phyloP scores from a whole-genome alignment of 1,284 basidiomycete species.

The Fomitopsis pinicola region DNA sequence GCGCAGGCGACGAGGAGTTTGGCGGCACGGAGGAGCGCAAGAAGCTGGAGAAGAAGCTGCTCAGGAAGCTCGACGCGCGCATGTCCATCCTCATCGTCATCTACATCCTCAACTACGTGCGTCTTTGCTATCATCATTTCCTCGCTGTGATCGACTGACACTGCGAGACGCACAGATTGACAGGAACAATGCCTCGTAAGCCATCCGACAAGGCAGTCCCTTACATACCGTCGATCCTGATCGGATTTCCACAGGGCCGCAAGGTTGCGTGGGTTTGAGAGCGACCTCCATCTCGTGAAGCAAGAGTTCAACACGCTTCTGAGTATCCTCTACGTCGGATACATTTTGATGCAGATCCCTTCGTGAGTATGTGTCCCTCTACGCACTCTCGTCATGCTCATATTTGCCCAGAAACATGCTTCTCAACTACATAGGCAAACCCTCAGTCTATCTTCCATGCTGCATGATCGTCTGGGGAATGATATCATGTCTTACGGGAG shows the following conservation, averaged over 20 bases:
- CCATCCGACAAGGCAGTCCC: not conserved
- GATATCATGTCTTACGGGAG: conserved; percentile 21
- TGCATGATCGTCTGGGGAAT: conserved; percentile 66
- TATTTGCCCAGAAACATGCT: conserved; percentile 57
- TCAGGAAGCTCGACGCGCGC: conserved; percentile 58
- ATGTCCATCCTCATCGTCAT: conserved; percentile 67
- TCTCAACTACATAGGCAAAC: conserved; percentile 65
- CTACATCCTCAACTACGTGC: conserved; percentile 64
- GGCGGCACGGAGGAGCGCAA: conserved; percentile 37
- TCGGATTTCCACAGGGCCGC: conserved; percentile 47
- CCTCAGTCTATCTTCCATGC: conserved; percentile 66
- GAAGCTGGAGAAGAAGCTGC: conserved; percentile 46
- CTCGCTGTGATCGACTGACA: conserved; percentile 8
- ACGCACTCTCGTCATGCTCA: not conserved
- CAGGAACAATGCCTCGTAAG: conserved; percentile 61
- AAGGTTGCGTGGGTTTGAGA: conserved; percentile 64
- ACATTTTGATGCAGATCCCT: conserved; percentile 77
- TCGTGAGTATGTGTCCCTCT: conserved; percentile 42
- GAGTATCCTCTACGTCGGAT: conserved; percentile 75
- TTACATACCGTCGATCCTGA: not conserved
- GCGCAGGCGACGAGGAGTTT: conserved; percentile 32
- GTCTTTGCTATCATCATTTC: conserved; percentile 14
- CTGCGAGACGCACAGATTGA: conserved; percentile 41
- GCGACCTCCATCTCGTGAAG: conserved; percentile 60
- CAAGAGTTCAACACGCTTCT: conserved; percentile 68